Evolutionary conservation across 768 basidiomycete species (phyloP), one percentile per base, ranked within the genome.

Genomic region (Russula olivacea): DNA sequence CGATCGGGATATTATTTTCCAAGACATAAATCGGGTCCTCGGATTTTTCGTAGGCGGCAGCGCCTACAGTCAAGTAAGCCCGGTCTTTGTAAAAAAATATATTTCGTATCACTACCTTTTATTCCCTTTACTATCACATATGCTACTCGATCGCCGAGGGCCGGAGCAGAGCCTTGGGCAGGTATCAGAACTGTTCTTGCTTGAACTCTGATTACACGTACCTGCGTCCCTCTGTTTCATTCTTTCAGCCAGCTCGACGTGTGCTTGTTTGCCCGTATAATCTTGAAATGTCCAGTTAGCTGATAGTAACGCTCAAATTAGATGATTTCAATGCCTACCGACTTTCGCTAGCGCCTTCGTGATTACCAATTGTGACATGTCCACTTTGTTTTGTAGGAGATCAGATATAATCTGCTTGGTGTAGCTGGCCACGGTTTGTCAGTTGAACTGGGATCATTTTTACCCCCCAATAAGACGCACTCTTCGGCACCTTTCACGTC

Each of bases 331-430:
- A 28, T 48, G 25, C 81, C 61, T 66, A 88, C 90, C 87, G 41
- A 84, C 79, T 76, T 98, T 99, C 0, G 96, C 80, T 19, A 98
- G 80, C 0, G 96, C 97, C 71, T 99, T 99, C 15, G 97, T 98
- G 69, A 99, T 99, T 71, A 99, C 97, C 23, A 99, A 81, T 72
- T 98, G 97, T 9, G 96, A 98, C 92, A 99, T 96, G 73, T 99
- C 97, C 53, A 99, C 79, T 75, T 89, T 96, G 75, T 98, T 98
- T 72, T 97, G 96, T 32, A 99, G 76, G 2, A 99, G 80, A 70
- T 98, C 95, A 0, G 95, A 84, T 65, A 98, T 98, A 48, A 85
- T 88, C 67, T 89, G 91, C 74, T 99, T 98, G 61, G 88, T 87
- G 71, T 98, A 98, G 30, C 94, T 96, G 61, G 21, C 1, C 50